Evolutionary conservation across 495 filamentous ascomycete genomes (phyloP).

Genomic region (Chaetomium cochliodes): DNA sequence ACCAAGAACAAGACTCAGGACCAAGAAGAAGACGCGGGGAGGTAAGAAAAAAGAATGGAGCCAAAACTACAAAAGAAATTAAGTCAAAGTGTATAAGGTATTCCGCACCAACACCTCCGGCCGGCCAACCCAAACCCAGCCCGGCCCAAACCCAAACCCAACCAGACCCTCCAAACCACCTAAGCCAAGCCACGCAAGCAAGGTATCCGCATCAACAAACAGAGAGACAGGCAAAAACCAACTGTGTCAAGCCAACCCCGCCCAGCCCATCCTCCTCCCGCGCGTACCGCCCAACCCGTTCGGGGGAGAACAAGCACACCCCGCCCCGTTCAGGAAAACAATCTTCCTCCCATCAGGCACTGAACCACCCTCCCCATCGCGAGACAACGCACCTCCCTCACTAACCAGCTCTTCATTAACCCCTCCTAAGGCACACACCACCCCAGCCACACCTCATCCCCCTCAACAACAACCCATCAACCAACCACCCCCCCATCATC

Average conservation of each 20-base stretch:
- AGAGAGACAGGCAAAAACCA: conserved; percentile 2
- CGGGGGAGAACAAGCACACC: not conserved
- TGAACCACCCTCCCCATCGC: too few relatives aligned
- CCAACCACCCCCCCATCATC: not conserved
- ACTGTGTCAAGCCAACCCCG: too few relatives aligned
- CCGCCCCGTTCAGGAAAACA: not conserved
- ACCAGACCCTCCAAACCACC: conserved; percentile 2
- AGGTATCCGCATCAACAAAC: conserved; percentile 13
- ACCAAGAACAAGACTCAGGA: too few relatives aligned
- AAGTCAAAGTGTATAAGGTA: conserved; percentile 14
- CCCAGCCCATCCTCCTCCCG: too few relatives aligned
- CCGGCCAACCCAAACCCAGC: conserved; percentile 4
- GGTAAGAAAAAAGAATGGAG: not conserved
- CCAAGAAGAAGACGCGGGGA: not conserved
- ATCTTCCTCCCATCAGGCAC: not conserved
- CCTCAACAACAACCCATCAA: not conserved
- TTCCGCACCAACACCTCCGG: conserved; percentile 8
- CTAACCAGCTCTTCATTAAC: too few relatives aligned
- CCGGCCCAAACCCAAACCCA: not conserved
- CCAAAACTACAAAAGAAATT: conserved; percentile 6
- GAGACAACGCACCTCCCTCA: not conserved
- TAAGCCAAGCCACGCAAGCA: conserved; percentile 4
- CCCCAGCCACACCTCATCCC: not conserved
- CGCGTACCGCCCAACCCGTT: too few relatives aligned
- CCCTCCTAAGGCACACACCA: too few relatives aligned